Evolutionary conservation across 1,284 basidiomycete genomes (phyloP).

Genomic region (Ceratobasidium sp.): DNA sequence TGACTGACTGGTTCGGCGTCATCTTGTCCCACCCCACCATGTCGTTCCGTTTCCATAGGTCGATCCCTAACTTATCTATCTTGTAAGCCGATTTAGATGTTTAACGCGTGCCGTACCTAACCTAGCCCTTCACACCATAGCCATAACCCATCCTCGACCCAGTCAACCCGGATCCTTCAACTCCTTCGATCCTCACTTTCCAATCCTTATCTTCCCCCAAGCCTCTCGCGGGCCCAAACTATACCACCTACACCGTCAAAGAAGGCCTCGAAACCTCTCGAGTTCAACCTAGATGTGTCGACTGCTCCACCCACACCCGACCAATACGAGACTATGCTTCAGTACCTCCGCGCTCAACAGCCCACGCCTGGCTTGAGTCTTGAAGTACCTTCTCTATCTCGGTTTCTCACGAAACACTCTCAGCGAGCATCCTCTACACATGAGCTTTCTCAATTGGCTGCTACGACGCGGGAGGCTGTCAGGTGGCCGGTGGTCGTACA

Average conservation of each 20-base stretch:
- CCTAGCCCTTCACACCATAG: neutral
- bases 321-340: slow-evolving; percentile 40
- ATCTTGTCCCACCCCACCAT: slow-evolving; percentile 22
- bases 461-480: slow-evolving; percentile 7
- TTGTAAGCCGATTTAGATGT: slow-evolving; percentile 16
- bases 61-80: slow-evolving; percentile 42
- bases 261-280: slow-evolving; percentile 15
- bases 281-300: slow-evolving; percentile 39
- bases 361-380: slow-evolving; percentile 7
- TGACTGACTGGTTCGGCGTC: neutral
- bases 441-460: slow-evolving; percentile 23
- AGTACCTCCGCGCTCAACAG: slow-evolving; percentile 36
- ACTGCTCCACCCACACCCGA: slow-evolving; percentile 32
- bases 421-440: slow-evolving; percentile 1
- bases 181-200: slow-evolving; percentile 36
- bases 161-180: slow-evolving; percentile 34
- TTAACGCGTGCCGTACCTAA: neutral
- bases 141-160: slow-evolving; percentile 25
- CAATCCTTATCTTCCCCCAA: slow-evolving; percentile 28
- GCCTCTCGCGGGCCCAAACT: neutral
- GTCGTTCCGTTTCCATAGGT: slow-evolving; percentile 41
- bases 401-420: slow-evolving; percentile 31
- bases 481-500: slow-evolving; percentile 44
- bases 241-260: slow-evolving; percentile 1
- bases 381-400: slow-evolving; percentile 1